Evolutionary conservation across 306 rosid genomes (phyloP), one percentile per base, ranked within the genome.

Genomic region (Lagenaria siceraria): DNA sequence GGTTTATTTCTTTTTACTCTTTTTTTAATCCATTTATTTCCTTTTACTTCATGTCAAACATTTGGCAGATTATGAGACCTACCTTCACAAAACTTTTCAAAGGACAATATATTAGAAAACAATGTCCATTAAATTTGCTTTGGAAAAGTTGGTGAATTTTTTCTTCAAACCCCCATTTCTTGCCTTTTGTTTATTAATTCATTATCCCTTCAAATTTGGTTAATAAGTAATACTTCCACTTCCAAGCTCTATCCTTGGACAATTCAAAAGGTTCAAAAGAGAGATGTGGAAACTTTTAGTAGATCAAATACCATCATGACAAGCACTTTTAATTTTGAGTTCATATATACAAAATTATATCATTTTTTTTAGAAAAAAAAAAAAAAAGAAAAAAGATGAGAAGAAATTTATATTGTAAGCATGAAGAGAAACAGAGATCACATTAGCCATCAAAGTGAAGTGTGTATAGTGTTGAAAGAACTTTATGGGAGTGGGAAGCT

Each of bases 401-500:
- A 40, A 35, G 3, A 8, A 14, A 5, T 38, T 5, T 78, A 52
- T 36, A 48, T 80, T 77, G 83, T 80, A 79, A 86, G 76, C 74
- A 66, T 60, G 82, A 56, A 31, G 31, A 71, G 79, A 81, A 84
- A 84, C 38, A 80, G 85, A 73, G 82, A 80, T 82, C 78, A 82
- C 86, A 82, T 79, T 78, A 79, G 84, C 62, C 62, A 78, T 68
- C 83, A 82, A 75, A 77, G 77, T 80, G 82, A 78, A 83, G 82
- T 81, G 82, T 81, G n/a, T 31, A 10, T 49, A 18, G 62, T 19
- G 62, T 73, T 73, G 77, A 19, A 82, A 82, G 70, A 43, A 56
- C 73, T 77, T 68, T 81, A 77, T 80, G 75, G 59, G 83, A 83
- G 88, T 88, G 88, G 89, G 88, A 54, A 53, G 86, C 85, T 76